phyloP scores from a whole-genome alignment of 2,329 filamentous ascomycete genomes.

The Cladorrhinum sp. region DNA sequence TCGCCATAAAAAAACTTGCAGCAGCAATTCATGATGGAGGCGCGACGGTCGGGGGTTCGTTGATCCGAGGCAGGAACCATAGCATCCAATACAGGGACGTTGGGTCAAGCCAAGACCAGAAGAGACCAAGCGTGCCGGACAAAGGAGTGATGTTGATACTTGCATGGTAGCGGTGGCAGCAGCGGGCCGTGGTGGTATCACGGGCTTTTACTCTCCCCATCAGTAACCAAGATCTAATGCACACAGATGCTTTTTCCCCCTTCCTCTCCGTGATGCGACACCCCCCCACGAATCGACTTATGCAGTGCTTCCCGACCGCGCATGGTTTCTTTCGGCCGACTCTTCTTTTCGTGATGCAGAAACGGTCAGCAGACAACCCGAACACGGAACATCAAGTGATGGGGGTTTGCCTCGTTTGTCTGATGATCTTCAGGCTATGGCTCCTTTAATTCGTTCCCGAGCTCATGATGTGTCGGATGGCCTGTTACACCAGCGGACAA shows the following conservation, averaged over 20 bases:
- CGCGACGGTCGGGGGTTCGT: slow-evolving; percentile 35
- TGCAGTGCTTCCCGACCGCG: not conserved
- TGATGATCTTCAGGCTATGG: not conserved
- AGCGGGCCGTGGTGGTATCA: slow-evolving; percentile 2
- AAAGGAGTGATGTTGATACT: slow-evolving; percentile 2
- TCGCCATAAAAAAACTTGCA: slow-evolving; percentile 23
- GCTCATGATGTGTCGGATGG: not conserved
- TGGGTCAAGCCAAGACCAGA: slow-evolving; percentile 22
- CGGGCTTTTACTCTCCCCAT: not conserved
- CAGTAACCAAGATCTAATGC: slow-evolving; percentile 7
- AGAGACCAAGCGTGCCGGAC: not conserved
- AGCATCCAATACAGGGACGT: slow-evolving; percentile 36
- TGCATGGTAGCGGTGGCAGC: slow-evolving; percentile 1
- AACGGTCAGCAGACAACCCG: not conserved
- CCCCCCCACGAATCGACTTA: not conserved
- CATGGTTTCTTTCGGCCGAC: not conserved
- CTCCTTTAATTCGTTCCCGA: not conserved
- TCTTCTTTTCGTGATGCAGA: not conserved
- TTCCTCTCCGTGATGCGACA: not conserved
- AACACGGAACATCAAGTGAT: not conserved
- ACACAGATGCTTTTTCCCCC: not conserved
- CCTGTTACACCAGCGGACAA: not conserved
- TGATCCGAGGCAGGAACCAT: slow-evolving; percentile 34
- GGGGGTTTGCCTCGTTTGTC: not conserved
- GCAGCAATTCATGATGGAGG: slow-evolving; percentile 29